Evolutionary conservation across 495 filamentous ascomycete genomes (phyloP).

Genomic region (Glarea lozoyensis): DNA sequence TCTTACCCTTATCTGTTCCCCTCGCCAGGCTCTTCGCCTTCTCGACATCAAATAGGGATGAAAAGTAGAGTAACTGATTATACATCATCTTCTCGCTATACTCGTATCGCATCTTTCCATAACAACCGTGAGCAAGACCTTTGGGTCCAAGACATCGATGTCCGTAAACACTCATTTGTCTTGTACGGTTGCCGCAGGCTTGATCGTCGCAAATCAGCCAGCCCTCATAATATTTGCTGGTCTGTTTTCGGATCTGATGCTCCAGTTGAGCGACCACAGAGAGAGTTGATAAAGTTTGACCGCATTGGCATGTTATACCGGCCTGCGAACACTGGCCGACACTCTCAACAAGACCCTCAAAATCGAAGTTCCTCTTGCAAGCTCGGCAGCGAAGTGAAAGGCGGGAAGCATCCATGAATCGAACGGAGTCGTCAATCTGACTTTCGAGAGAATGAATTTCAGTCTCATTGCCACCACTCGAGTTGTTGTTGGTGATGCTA

Average conservation of each 20-base stretch:
- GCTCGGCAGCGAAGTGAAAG: slow-evolving; percentile 69
- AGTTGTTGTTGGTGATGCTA: slow-evolving; percentile 52
- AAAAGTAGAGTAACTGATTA: slow-evolving; percentile 88
- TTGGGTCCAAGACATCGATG: slow-evolving; percentile 79
- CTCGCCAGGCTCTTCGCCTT: slow-evolving; percentile 51
- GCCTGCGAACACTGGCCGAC: slow-evolving; percentile 51
- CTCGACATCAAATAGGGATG: slow-evolving; percentile 80
- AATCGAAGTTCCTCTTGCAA: slow-evolving; percentile 63
- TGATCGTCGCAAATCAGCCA: slow-evolving; percentile 88
- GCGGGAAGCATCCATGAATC: slow-evolving; percentile 71
- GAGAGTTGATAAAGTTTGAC: slow-evolving; percentile 54
- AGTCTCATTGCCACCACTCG: slow-evolving; percentile 41
- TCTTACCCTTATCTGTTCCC: slow-evolving; percentile 29
- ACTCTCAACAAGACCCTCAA: slow-evolving; percentile 60
- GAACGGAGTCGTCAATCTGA: slow-evolving; percentile 78
- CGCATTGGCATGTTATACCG: slow-evolving; percentile 72
- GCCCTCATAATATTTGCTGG: slow-evolving; percentile 80
- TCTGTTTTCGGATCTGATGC: slow-evolving; percentile 65
- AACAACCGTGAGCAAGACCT: slow-evolving; percentile 71
- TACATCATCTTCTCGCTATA: slow-evolving; percentile 82
- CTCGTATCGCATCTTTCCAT: slow-evolving; percentile 85
- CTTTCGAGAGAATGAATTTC: slow-evolving; percentile 85
- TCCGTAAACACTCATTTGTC: slow-evolving; percentile 88
- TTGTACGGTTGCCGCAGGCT: slow-evolving; percentile 75
- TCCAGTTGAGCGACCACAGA: slow-evolving; percentile 82